Percentiles rank a stretch among this genome's conserved stretches.
phyloP scores from a whole-genome alignment of 2,329 filamentous ascomycete species.

The Cercospora nicotianae region DNA sequence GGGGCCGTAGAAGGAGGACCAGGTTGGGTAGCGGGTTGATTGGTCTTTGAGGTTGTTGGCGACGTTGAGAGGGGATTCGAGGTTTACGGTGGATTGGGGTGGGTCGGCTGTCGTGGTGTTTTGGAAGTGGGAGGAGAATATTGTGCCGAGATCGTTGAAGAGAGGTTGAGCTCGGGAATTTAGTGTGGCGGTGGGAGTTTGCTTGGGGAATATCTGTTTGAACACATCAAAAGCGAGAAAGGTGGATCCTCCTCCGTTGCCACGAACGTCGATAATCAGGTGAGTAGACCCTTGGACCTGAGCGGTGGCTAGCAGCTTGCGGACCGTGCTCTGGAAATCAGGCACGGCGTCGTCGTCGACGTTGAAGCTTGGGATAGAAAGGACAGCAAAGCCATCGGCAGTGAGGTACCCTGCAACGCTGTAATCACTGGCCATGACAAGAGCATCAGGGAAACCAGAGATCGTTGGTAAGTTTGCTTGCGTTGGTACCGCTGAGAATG shows the following conservation, averaged over 20 bases:
- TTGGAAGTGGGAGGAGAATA: no score
- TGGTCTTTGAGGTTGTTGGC: conserved; percentile 28
- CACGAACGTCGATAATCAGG: conserved; percentile 63
- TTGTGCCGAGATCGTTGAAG: no score
- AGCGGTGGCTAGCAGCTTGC: no score
- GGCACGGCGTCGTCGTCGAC: no score
- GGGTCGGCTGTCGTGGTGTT: no score
- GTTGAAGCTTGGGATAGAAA: conserved; percentile 34
- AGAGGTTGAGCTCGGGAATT: no score
- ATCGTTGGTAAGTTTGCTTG: neutral
- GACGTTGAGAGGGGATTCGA: conserved; percentile 37
- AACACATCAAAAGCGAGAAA: conserved; percentile 50
- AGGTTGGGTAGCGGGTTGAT: conserved; percentile 36
- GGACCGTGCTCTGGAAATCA: no score
- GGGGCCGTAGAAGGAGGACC: conserved; percentile 42
- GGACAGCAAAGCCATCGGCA: conserved; percentile 48
- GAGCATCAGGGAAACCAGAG: neutral
- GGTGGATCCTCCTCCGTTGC: conserved; percentile 59
- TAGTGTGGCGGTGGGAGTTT: no score
- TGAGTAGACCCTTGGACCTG: conserved; percentile 53
- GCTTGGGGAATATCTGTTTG: conserved; percentile 54
- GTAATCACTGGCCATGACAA: conserved; percentile 2
- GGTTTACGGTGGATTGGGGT: no score
- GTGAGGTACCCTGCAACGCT: conserved; percentile 50
- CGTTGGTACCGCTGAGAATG: no score